phyloP scores from a whole-genome alignment of 768 basidiomycete species.

The Pleurotus citrinopileatus region DNA sequence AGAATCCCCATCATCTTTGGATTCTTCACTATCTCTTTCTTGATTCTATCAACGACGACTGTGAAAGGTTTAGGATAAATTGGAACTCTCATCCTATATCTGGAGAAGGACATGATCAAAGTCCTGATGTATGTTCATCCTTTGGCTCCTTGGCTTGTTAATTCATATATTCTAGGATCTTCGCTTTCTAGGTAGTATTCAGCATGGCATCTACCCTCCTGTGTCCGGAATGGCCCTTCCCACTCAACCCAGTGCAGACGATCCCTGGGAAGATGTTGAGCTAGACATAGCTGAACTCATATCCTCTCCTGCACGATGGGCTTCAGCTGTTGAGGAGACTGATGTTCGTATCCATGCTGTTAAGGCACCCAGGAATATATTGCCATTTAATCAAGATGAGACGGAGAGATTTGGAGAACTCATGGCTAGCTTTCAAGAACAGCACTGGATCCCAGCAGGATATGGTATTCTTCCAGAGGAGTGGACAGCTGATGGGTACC shows the following conservation, averaged over 20 bases:
- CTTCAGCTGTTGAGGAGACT: background rate
- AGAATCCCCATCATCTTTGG: constrained; percentile 36
- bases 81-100: constrained; percentile 41
- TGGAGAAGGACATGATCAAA: constrained; percentile 20
- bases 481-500: constrained; percentile 14
- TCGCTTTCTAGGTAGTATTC: constrained; percentile 1
- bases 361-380: background rate
- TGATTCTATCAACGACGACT: constrained; percentile 31
- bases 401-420: background rate
- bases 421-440: background rate
- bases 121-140: constrained; percentile 15
- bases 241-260: background rate
- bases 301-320: background rate
- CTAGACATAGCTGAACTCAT: background rate
- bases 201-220: constrained; percentile 4
- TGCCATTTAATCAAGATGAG: background rate
- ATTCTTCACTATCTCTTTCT: constrained; percentile 41
- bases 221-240: background rate
- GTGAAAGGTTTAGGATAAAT: constrained; percentile 24
- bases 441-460: constrained; percentile 9
- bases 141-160: background rate
- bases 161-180: constrained; percentile 9
- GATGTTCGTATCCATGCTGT: constrained; percentile 3
- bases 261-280: background rate
- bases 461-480: constrained; percentile 17